Conservation (phyloP, 495 filamentous ascomycete genomes). For the Talaromyces stipitatus region DNA sequence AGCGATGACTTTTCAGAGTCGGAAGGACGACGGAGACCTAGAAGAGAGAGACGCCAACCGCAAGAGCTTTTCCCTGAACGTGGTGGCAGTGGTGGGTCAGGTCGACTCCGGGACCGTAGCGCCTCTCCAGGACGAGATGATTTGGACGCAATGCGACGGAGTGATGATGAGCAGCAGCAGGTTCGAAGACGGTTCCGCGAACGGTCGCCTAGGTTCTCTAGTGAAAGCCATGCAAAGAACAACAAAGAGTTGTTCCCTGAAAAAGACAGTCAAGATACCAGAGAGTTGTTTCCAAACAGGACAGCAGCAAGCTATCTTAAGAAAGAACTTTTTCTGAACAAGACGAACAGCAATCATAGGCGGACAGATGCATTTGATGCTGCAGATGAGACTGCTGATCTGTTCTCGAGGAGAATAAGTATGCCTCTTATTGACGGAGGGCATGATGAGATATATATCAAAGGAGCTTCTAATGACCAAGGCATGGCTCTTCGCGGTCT, state of each 20-base stretch:
- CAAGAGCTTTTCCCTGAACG: slow-evolving; percentile 48
- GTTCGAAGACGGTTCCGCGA: slow-evolving; percentile 35
- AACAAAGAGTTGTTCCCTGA: slow-evolving; percentile 40
- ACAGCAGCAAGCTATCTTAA: slow-evolving; percentile 36
- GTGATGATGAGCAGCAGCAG: slow-evolving; percentile 29
- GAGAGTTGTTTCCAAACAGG: slow-evolving; percentile 45
- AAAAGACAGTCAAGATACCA: slow-evolving; percentile 15
- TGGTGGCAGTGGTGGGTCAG: slow-evolving; percentile 13
- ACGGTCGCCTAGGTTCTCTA: slow-evolving; percentile 25
- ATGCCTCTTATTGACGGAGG: slow-evolving; percentile 44
- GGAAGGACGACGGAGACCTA: slow-evolving; percentile 22
- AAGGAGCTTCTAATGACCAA: slow-evolving; percentile 50
- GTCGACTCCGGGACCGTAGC: slow-evolving; percentile 52
- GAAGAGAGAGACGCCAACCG: slow-evolving; percentile 18
- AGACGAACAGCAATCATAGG: slow-evolving; percentile 51
- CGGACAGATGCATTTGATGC: slow-evolving; percentile 58
- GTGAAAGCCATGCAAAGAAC: slow-evolving; percentile 20
- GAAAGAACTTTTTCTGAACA: slow-evolving; percentile 66
- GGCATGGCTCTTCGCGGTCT: slow-evolving; percentile 62
- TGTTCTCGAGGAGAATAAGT: slow-evolving; percentile 46
- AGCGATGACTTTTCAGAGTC: slow-evolving; percentile 22
- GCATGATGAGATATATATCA: slow-evolving; percentile 48
- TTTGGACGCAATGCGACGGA: slow-evolving; percentile 45
- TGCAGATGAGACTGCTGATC: slow-evolving; percentile 52
- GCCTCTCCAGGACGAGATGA: slow-evolving; percentile 65